These are phyloP conservation scores for Didymosphaeria variabile DNA, from an alignment of 2,329 filamentous ascomycete genomes.

Conservation along the genomic window DNA sequence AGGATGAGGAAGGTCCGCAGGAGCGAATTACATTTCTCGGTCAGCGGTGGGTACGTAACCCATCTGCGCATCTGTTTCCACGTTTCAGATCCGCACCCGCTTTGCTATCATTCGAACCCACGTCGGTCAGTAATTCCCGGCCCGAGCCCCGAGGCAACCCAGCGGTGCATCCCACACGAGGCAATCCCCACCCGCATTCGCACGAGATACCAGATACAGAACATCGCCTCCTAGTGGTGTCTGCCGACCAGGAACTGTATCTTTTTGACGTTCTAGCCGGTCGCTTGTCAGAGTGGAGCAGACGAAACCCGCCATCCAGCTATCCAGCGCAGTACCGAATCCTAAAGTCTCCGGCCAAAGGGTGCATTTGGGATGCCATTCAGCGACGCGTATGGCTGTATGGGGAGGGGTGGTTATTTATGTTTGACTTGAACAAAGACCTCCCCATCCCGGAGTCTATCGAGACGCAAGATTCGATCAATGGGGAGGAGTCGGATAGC, in stretches of 20 bases:
- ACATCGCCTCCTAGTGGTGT: slow-evolving; percentile 68
- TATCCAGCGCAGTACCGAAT: slow-evolving; percentile 79
- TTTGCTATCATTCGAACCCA: slow-evolving; percentile 58
- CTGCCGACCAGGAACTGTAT: slow-evolving; percentile 72
- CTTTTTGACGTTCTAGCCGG: slow-evolving; percentile 83
- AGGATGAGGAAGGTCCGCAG: slow-evolving; percentile 59
- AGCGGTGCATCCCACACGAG: slow-evolving; percentile 59
- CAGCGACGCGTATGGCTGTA: slow-evolving; percentile 80
- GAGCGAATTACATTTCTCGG: slow-evolving; percentile 61
- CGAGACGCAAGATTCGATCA: slow-evolving; percentile 13
- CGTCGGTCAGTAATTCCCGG: slow-evolving; percentile 25
- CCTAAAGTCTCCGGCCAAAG: slow-evolving; percentile 82
- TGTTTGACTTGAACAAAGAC: slow-evolving; percentile 85
- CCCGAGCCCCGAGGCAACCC: slow-evolving; percentile 56
- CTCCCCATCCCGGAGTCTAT: slow-evolving; percentile 53
- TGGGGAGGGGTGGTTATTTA: slow-evolving; percentile 85
- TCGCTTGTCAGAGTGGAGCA: slow-evolving; percentile 83
- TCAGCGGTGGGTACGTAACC: slow-evolving; percentile 79
- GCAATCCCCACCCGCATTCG: slow-evolving; percentile 63
- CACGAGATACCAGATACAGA: slow-evolving; percentile 64
- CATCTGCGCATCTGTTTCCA: slow-evolving; percentile 64
- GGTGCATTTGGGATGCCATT: slow-evolving; percentile 79
- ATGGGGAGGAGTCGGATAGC: slow-evolving; percentile 26
- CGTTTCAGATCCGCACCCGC: slow-evolving; percentile 56
- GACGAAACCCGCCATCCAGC: slow-evolving; percentile 77